phyloP scores from a whole-genome alignment of 2,329 filamentous ascomycete species.

The Cordyceps fumosorosea region DNA sequence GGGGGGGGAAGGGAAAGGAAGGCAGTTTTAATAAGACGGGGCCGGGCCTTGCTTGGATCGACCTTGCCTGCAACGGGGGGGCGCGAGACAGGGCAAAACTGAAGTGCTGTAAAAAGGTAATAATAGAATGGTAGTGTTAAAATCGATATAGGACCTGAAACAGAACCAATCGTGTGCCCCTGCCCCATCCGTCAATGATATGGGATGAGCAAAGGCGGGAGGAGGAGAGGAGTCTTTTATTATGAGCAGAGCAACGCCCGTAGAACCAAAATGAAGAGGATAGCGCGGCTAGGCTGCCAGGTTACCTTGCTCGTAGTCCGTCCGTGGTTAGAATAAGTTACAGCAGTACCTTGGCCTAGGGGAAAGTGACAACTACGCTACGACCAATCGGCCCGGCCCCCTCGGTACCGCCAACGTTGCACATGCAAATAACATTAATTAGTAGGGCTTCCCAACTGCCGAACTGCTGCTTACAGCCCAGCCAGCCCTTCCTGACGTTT shows the following conservation, averaged over 20 bases:
- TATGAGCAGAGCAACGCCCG: background rate
- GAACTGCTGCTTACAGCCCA: too few relatives aligned
- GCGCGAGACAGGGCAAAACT: background rate
- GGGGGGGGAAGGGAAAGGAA: background rate
- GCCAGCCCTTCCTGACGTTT: too few relatives aligned
- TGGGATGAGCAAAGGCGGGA: background rate
- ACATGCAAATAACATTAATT: background rate
- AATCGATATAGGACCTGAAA: background rate
- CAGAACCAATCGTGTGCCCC: background rate
- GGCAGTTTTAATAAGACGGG: slow-evolving; percentile 9
- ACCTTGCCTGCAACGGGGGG: background rate
- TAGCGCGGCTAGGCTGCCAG: background rate
- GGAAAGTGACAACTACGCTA: too few relatives aligned
- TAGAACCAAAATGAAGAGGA: background rate
- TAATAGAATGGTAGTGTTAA: background rate
- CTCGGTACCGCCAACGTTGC: background rate
- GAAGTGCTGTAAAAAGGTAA: background rate
- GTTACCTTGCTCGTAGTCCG: background rate
- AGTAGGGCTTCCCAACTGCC: too few relatives aligned
- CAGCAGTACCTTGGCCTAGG: too few relatives aligned
- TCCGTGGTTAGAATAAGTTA: too few relatives aligned
- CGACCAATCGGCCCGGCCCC: too few relatives aligned
- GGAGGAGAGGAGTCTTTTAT: background rate
- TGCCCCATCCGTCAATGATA: background rate
- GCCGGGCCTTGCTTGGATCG: background rate